Evolutionary conservation across 352 stramenopile species (phyloP).

Genomic region (Phytophthora fragariaefolia): DNA sequence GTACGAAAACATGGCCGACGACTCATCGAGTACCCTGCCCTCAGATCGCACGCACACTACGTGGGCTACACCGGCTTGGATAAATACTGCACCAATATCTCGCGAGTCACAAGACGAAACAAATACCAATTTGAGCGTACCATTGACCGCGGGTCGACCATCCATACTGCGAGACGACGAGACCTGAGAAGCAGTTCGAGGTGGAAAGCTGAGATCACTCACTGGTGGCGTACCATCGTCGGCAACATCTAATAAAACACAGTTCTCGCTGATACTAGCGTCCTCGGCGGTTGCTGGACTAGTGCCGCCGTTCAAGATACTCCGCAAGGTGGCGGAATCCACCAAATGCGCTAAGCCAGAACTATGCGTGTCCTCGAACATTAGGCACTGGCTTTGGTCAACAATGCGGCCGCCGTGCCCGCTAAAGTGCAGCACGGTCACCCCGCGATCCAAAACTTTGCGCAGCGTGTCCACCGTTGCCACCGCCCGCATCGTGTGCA

Average conservation of each 20-base stretch:
- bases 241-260: constrained; percentile 12
- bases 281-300: constrained; percentile 24
- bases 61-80: constrained; percentile 75
- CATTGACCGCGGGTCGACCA: constrained; percentile 30
- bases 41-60: constrained; percentile 83
- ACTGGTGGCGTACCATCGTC: constrained; percentile 16
- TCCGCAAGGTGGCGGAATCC: constrained; percentile 62
- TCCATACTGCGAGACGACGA: constrained; percentile 39
- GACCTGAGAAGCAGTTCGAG: constrained; percentile 13
- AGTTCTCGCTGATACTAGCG: constrained; percentile 9
- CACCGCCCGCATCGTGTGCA: constrained; percentile 78
- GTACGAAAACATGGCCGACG: constrained; percentile 78
- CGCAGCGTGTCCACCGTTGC: constrained; percentile 77
- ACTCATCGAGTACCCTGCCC: constrained; percentile 71
- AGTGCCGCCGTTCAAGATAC: constrained; percentile 54
- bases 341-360: constrained; percentile 77
- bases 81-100: constrained; percentile 83
- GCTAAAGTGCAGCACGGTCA: constrained; percentile 83
- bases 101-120: constrained; percentile 83
- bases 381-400: constrained; percentile 68
- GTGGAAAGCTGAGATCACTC: constrained; percentile 11
- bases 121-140: constrained; percentile 80
- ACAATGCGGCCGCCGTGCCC: constrained; percentile 71
- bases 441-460: constrained; percentile 78
- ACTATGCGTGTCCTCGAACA: constrained; percentile 81